Evolutionary conservation across 192 early-diverging fungal species (phyloP).

Genomic region (Umbelopsis ramanniana): DNA sequence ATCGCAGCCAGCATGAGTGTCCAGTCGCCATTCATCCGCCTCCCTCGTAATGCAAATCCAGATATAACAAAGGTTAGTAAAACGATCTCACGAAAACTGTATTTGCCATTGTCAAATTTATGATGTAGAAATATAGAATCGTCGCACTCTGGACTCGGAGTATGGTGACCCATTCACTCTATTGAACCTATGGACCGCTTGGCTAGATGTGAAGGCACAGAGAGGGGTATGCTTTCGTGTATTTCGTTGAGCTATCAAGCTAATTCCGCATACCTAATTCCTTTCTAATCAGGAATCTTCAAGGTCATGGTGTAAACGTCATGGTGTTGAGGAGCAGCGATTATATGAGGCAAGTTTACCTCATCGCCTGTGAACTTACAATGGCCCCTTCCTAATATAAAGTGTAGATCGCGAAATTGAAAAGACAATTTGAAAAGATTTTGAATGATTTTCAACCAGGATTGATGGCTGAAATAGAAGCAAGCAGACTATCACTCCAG

Average conservation of each 20-base stretch:
- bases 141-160: constrained; percentile 48
- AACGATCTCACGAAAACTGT: not conserved
- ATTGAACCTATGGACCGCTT: constrained; percentile 63
- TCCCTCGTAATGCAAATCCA: constrained; percentile 48
- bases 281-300: constrained; percentile 49
- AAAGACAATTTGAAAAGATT: constrained; percentile 66
- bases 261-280: constrained; percentile 16
- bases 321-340: constrained; percentile 73
- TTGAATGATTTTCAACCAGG: constrained; percentile 51
- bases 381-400: not conserved
- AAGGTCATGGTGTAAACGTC: constrained; percentile 58
- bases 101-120: not conserved
- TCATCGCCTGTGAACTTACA: not conserved
- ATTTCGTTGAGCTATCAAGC: not conserved
- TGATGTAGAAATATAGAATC: constrained; percentile 42
- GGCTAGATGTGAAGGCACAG: constrained; percentile 59
- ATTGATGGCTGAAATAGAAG: constrained; percentile 20
- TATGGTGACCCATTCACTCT: constrained; percentile 73
- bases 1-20: constrained; percentile 68
- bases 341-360: constrained; percentile 55
- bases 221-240: constrained; percentile 39
- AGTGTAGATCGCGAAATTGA: constrained; percentile 61
- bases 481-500: not conserved
- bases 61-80: constrained; percentile 53
- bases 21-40: constrained; percentile 63